Evolutionary conservation across 2,329 filamentous ascomycete genomes (phyloP).

Genomic region (Boeremia exigua): DNA sequence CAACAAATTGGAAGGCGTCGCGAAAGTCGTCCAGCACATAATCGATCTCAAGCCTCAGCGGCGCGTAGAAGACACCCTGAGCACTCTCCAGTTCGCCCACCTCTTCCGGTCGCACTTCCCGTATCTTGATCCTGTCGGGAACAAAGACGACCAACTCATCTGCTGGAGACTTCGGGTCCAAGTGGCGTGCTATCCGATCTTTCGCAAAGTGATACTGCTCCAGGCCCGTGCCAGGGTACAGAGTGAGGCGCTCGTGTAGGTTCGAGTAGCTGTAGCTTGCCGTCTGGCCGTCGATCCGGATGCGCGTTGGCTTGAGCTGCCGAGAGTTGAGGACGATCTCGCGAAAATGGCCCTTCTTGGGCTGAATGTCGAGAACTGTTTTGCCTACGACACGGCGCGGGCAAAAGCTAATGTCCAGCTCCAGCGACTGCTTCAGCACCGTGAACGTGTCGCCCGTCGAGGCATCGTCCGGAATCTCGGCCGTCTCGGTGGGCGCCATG

Average conservation of each 20-base stretch:
- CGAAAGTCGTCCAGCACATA: constrained; percentile 77
- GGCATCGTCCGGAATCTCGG: constrained; percentile 38
- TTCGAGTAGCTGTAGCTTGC: constrained; percentile 59
- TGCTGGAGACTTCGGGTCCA: constrained; percentile 55
- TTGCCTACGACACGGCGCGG: constrained; percentile 76
- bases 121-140: constrained; percentile 66
- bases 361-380: constrained; percentile 81
- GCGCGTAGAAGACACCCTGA: constrained; percentile 56
- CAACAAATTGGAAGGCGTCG: constrained; percentile 91
- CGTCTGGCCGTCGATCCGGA: constrained; percentile 53
- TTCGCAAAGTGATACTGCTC: constrained; percentile 80
- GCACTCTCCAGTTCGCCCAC: constrained; percentile 40
- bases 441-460: constrained; percentile 52
- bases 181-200: constrained; percentile 67
- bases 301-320: constrained; percentile 63
- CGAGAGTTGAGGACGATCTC: constrained; percentile 66
- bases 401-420: constrained; percentile 86
- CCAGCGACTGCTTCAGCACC: constrained; percentile 83
- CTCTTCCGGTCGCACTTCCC: constrained; percentile 63
- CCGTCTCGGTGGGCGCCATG: constrained; percentile 41
- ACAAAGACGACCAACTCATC: constrained; percentile 65
- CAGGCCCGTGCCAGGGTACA: constrained; percentile 67
- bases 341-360: constrained; percentile 61
- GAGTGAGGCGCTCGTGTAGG: constrained; percentile 69
- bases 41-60: constrained; percentile 73